Evolutionary conservation across 108 stramenopile species (phyloP).

Genomic region (Fistulifera pelliculosa): DNA sequence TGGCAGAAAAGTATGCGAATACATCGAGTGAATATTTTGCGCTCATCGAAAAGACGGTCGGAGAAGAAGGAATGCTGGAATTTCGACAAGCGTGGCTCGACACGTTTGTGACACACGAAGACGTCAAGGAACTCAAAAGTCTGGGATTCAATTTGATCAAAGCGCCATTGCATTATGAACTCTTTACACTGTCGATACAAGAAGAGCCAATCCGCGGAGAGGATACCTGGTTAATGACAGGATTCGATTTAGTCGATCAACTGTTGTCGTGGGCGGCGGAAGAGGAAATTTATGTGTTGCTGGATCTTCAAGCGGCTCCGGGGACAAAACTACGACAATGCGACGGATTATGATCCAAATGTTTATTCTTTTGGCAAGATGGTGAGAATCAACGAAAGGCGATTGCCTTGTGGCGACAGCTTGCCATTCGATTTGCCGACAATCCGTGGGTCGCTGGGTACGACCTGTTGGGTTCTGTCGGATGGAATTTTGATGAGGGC

Average conservation of each 20-base stretch:
- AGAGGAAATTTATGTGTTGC: neutral
- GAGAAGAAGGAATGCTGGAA: too few species aligned
- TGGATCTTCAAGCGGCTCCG: constrained; percentile 5
- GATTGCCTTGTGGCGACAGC: neutral
- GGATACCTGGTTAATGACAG: constrained; percentile 1
- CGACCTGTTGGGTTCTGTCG: neutral
- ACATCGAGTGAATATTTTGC: too few species aligned
- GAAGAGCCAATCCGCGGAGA: neutral
- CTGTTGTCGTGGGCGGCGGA: neutral
- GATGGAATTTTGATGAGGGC: neutral
- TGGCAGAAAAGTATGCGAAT: too few species aligned
- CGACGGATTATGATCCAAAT: neutral
- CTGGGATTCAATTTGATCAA: neutral
- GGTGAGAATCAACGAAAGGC: neutral
- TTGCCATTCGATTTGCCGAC: neutral
- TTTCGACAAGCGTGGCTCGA: neutral
- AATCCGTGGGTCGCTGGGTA: neutral
- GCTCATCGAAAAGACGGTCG: too few species aligned
- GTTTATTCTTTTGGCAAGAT: neutral
- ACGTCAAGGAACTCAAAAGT: neutral
- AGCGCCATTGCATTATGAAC: neutral
- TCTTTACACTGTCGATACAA: neutral
- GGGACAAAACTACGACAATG: neutral
- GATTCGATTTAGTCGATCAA: neutral
- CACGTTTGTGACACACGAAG: neutral